These are phyloP conservation scores for Fusarium poae DNA, from an alignment of 2,329 filamentous ascomycete genomes.

Conservation along the genomic window DNA sequence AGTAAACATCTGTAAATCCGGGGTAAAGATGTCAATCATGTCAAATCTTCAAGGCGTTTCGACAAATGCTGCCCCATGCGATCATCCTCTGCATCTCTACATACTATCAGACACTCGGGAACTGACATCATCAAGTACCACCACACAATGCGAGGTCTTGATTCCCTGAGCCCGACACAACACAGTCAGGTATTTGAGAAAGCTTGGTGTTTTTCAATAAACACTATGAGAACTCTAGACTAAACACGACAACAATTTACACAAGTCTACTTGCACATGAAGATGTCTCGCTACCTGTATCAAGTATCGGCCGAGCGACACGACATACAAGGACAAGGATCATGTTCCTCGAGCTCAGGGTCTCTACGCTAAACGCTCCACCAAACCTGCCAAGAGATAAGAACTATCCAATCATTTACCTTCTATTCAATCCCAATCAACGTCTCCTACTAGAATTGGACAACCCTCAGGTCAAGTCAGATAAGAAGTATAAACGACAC, in stretches of 20 bases:
- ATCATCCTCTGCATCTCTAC: not conserved
- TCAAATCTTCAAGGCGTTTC: not conserved
- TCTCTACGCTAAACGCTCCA: slow-evolving; percentile 40
- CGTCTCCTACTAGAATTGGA: slow-evolving; percentile 29
- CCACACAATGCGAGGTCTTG: not conserved
- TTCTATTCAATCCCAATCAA: slow-evolving; percentile 35
- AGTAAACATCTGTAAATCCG: slow-evolving; percentile 33
- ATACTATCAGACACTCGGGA: not conserved
- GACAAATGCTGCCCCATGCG: slow-evolving; percentile 1
- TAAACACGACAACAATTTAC: not conserved
- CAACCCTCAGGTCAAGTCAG: slow-evolving; percentile 19
- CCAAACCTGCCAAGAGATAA: slow-evolving; percentile 50
- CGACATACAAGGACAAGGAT: slow-evolving; percentile 32
- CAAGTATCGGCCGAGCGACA: slow-evolving; percentile 26
- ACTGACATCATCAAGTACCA: not conserved
- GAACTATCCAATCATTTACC: slow-evolving; percentile 46
- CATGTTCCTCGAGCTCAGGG: slow-evolving; percentile 21
- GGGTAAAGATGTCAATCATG: slow-evolving; percentile 25
- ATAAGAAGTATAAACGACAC: slow-evolving; percentile 40
- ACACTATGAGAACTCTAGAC: not conserved
- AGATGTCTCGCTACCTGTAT: slow-evolving; percentile 9
- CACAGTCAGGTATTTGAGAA: slow-evolving; percentile 1
- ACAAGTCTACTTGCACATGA: not conserved
- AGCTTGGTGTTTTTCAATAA: not conserved
- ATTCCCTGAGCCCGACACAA: not conserved